Conservation (phyloP, 75 land plant genomes). For the Cupressus sempervirens region DNA sequence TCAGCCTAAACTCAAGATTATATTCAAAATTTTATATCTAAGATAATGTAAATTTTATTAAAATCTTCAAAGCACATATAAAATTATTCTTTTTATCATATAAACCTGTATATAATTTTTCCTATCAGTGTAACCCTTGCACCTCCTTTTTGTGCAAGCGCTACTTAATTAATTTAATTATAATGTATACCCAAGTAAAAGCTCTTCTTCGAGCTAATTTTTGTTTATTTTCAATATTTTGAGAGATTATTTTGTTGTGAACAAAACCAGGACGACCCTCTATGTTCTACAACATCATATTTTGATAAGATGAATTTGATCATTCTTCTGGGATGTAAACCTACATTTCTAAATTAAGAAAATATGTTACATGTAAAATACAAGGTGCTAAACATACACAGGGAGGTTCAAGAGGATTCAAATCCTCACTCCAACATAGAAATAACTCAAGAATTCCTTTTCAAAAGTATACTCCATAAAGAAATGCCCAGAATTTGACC, state of each 20-base stretch:
- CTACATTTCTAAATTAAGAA: neutral
- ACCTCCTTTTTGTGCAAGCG: too few relatives aligned
- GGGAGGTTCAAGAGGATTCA: neutral
- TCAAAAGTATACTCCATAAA: neutral
- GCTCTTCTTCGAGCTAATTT: neutral
- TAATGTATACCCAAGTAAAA: neutral
- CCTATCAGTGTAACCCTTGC: too few relatives aligned
- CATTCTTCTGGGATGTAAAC: neutral
- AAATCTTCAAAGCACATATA: too few relatives aligned
- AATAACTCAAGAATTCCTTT: neutral
- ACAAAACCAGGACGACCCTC: neutral
- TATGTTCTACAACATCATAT: neutral
- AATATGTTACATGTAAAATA: neutral
- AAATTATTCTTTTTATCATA: too few relatives aligned
- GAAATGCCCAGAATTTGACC: neutral
- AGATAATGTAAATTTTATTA: too few relatives aligned
- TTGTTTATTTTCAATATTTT: neutral
- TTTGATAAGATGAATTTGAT: neutral
- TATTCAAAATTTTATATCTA: too few relatives aligned
- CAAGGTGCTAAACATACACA: neutral
- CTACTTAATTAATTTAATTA: too few relatives aligned
- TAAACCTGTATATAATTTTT: too few relatives aligned
- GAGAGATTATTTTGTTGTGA: neutral
- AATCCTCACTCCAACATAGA: neutral
- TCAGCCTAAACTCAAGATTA: too few relatives aligned